phyloP scores from a whole-genome alignment of 768 basidiomycete species.

The Multifurca ochricompacta region DNA sequence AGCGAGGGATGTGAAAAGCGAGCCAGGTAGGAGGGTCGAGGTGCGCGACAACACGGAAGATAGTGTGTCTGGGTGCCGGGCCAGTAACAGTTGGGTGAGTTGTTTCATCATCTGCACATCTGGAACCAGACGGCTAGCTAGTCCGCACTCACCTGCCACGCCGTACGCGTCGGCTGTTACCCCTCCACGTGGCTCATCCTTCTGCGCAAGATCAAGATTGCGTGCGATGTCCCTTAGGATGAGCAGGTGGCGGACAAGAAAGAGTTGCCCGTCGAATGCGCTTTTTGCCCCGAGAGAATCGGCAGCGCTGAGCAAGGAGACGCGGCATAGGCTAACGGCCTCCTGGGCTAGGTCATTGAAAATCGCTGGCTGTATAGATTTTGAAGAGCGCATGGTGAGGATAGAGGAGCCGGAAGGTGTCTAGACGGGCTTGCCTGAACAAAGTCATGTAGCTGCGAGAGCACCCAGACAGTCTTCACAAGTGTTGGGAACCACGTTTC shows the following conservation, averaged over 20 bases:
- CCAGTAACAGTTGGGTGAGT: background rate
- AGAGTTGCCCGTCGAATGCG: constrained; percentile 67
- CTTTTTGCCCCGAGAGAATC: constrained; percentile 51
- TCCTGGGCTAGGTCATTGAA: constrained; percentile 97
- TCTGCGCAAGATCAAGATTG: constrained; percentile 57
- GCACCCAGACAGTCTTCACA: constrained; percentile 82
- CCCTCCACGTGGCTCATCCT: constrained; percentile 34
- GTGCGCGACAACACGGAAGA: constrained; percentile 55
- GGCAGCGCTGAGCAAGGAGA: constrained; percentile 69
- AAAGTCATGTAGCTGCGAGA: constrained; percentile 83
- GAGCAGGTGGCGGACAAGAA: constrained; percentile 84
- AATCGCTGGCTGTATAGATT: constrained; percentile 63
- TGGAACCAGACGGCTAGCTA: background rate
- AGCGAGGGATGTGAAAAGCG: constrained; percentile 62
- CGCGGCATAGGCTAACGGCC: constrained; percentile 72
- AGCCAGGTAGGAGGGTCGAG: constrained; percentile 54
- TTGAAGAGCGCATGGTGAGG: background rate
- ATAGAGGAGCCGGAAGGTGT: background rate
- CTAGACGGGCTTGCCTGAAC: constrained; percentile 58
- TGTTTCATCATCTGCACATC: too few species aligned
- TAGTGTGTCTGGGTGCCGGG: constrained; percentile 38
- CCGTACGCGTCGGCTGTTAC: constrained; percentile 36
- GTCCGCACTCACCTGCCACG: constrained; percentile 44
- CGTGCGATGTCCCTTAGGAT: constrained; percentile 86
- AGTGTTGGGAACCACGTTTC: constrained; percentile 92